phyloP scores from a whole-genome alignment of 2,329 filamentous ascomycete species.

The Aureobasidium sp. region DNA sequence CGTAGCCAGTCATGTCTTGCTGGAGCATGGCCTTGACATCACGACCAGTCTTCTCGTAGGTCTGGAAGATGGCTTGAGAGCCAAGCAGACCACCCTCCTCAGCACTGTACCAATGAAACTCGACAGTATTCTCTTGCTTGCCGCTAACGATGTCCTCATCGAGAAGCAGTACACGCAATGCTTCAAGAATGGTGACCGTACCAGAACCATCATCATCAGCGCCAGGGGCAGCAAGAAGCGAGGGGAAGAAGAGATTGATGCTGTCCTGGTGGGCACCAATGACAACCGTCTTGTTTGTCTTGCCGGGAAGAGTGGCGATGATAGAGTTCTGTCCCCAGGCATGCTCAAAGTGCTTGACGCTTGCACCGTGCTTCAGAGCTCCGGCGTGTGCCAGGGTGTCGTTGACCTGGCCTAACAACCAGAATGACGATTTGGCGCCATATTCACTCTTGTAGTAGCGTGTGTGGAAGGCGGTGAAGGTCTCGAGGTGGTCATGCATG shows the following conservation, averaged over 20 bases:
- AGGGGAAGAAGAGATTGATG: conserved; percentile 92
- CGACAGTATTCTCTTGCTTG: conserved; percentile 84
- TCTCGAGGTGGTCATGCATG: conserved; percentile 82
- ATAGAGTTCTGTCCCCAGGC: conserved; percentile 91
- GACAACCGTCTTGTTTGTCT: conserved; percentile 85
- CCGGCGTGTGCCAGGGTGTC: conserved; percentile 76
- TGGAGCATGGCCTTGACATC: conserved; percentile 97
- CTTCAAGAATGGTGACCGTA: conserved; percentile 92
- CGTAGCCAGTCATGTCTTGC: conserved; percentile 97
- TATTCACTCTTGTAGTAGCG: conserved; percentile 84
- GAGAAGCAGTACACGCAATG: conserved; percentile 79
- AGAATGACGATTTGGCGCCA: conserved; percentile 86
- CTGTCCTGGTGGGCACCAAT: conserved; percentile 96
- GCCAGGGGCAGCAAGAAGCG: conserved; percentile 84
- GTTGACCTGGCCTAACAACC: conserved; percentile 82
- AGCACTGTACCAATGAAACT: conserved; percentile 97
- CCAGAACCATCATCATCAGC: conserved; percentile 88
- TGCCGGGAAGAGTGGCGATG: conserved; percentile 91
- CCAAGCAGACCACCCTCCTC: conserved; percentile 91
- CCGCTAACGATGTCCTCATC: conserved; percentile 74
- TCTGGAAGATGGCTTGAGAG: conserved; percentile 88
- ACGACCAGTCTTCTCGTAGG: conserved; percentile 76
- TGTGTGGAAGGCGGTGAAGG: conserved; percentile 82
- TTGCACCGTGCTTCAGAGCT: conserved; percentile 71
- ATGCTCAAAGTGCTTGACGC: conserved; percentile 80